phyloP scores from a whole-genome alignment of 441 rosid genomes.

The Gossypium laxum region DNA sequence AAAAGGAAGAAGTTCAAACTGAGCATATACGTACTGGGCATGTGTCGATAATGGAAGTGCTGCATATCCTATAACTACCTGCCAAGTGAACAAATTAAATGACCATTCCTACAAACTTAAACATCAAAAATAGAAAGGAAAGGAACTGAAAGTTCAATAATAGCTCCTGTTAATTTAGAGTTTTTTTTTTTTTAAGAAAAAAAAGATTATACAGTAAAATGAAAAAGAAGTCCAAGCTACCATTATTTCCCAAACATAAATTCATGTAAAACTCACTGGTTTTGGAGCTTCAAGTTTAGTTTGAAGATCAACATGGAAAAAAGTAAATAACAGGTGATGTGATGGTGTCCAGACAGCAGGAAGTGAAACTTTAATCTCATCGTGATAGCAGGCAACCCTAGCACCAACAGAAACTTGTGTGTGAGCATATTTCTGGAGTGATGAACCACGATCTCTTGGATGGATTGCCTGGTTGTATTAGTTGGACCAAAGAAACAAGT shows the following conservation, averaged over 20 bases:
- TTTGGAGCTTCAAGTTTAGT: constrained; percentile 97
- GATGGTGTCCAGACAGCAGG: constrained; percentile 89
- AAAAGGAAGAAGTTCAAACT: background rate
- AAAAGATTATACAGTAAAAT: background rate
- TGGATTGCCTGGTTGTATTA: constrained; percentile 61
- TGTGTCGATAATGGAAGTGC: constrained; percentile 81
- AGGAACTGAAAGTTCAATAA: background rate
- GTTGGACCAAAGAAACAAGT: constrained; percentile 21
- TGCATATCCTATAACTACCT: constrained; percentile 92
- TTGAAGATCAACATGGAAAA: constrained; percentile 94
- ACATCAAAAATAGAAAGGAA: background rate
- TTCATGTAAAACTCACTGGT: constrained; percentile 51
- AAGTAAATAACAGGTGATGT: constrained; percentile 93
- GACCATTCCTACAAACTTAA: constrained; percentile 4
- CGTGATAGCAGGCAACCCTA: constrained; percentile 85
- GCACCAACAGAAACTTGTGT: constrained; percentile 89
- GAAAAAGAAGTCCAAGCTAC: background rate
- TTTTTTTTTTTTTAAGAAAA: background rate
- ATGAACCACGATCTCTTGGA: constrained; percentile 74
- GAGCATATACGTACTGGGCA: constrained; percentile 65
- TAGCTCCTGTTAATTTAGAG: background rate
- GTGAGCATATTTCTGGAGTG: constrained; percentile 77
- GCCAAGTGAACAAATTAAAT: constrained; percentile 22
- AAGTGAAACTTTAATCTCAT: constrained; percentile 84
- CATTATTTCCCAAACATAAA: constrained; percentile 8